Base-by-base conservation (phyloP, 768 basidiomycete genomes). In the Lentinula sp. region DNA sequence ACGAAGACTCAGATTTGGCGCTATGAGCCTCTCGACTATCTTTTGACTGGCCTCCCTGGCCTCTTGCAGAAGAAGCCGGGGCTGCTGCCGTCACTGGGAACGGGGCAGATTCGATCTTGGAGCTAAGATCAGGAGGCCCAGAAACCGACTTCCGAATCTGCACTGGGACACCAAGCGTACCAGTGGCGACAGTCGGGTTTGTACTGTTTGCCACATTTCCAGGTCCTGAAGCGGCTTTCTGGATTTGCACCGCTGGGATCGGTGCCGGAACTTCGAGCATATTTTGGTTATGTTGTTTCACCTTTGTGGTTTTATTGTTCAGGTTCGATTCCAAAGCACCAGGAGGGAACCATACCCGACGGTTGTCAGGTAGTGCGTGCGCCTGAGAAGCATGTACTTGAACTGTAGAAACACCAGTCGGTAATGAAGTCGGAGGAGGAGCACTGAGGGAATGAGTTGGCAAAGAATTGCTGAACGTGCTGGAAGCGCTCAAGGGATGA, bases 271-370 rank as follows among this genome's bases (percentile, higher is more conserved):
- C 45, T n/a, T 59, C 57, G 31, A 49, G 42, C n/a, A 15, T 21
- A 13, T 32, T 51, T 5, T 16, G 31, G 15, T 8, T 51, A 13
- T 43, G 2, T 7, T 49, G 48, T 52, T 52, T 60, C 16, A 16
- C 49, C 23, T 52, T 49, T 18, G 9, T 31, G 21, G 28, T 28
- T 28, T 40, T 23, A n/a, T 43, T 56, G 28, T 35, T 56, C 37
- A 13, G 13, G 55, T 45, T 56, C 42, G 55, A 18, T 21, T 56
- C 55, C 9, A 55, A 16, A 21, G 54, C 39, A 32, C 31, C 18
- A 10, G 59, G 59, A 39, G 59, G 59, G 11, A 60, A 3, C 59
- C 59, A 60, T 11, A 50, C 50, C 51, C 59, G 59, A 42, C 59
- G 48, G 28, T 60, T 52, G 39, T 60, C 59, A 18, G 59, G 59